phyloP scores from a whole-genome alignment of 495 filamentous ascomycete species.

The Xylaria intraflava region DNA sequence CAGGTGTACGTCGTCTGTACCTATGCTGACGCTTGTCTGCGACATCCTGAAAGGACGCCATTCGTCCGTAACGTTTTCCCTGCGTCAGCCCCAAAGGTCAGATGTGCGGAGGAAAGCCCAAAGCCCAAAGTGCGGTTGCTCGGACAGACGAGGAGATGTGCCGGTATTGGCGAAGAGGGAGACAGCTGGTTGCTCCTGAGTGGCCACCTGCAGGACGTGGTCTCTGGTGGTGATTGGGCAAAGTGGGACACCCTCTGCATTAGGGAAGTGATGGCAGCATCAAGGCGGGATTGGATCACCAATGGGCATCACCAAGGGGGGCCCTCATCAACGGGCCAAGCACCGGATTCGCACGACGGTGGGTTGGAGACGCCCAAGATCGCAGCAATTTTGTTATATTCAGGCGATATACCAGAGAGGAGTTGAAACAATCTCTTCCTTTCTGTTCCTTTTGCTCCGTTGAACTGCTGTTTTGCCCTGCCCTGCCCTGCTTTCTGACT shows the following conservation, averaged over 20 bases:
- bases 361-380: slow-evolving; percentile 24
- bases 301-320: slow-evolving; percentile 7
- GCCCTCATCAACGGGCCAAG: slow-evolving; percentile 12
- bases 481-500: neutral
- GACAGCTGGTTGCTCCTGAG: slow-evolving; percentile 32
- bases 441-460: too few species aligned
- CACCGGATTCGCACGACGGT: slow-evolving; percentile 18
- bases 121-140: slow-evolving; percentile 16
- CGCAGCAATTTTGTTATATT: slow-evolving; percentile 15
- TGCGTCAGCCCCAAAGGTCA: slow-evolving; percentile 31
- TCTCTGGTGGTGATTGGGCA: slow-evolving; percentile 26
- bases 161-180: slow-evolving; percentile 24
- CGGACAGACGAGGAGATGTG: slow-evolving; percentile 23
- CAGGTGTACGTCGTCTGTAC: slow-evolving; percentile 29
- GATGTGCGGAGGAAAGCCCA: slow-evolving; percentile 23
- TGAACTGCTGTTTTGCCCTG: too few species aligned
- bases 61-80: slow-evolving; percentile 35
- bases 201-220: slow-evolving; percentile 25
- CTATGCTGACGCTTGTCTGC: slow-evolving; percentile 28
- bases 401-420: neutral
- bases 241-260: slow-evolving; percentile 25
- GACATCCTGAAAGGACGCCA: slow-evolving; percentile 31
- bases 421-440: neutral
- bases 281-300: slow-evolving; percentile 26
- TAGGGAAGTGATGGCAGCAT: slow-evolving; percentile 29